Conservation (phyloP, 2,329 filamentous ascomycete genomes). For the Hypoxylon sp. region DNA sequence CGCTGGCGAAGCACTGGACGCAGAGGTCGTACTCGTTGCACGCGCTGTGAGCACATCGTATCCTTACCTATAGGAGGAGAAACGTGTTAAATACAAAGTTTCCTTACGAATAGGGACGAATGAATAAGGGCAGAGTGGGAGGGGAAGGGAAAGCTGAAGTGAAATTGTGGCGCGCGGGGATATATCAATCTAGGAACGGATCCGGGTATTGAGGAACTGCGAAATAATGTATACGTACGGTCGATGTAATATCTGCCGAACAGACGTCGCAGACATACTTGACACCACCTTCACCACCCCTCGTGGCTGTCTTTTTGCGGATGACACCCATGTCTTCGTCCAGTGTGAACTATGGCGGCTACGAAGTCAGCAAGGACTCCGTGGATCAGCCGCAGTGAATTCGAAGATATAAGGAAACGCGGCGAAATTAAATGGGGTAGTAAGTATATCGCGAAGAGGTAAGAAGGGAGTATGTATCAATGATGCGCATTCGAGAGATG, state of each 20-base stretch:
- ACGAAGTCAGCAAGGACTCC: slow-evolving; percentile 43
- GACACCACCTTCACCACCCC: slow-evolving; percentile 87
- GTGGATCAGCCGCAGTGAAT: slow-evolving; percentile 20
- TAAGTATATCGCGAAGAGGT: background rate
- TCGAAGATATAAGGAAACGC: background rate
- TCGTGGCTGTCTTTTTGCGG: slow-evolving; percentile 90
- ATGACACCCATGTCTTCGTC: slow-evolving; percentile 83
- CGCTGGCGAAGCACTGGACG: slow-evolving; percentile 91
- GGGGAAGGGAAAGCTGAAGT: background rate
- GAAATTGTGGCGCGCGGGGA: background rate
- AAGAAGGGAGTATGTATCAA: background rate
- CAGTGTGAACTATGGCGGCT: slow-evolving; percentile 36
- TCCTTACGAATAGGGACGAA: background rate
- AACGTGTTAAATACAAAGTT: slow-evolving; percentile 21
- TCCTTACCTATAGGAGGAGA: slow-evolving; percentile 77
- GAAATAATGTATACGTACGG: slow-evolving; percentile 69
- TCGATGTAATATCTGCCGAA: slow-evolving; percentile 96
- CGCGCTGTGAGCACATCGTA: slow-evolving; percentile 84
- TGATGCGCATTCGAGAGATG: background rate
- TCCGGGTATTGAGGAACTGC: background rate
- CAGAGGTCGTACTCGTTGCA: slow-evolving; percentile 98
- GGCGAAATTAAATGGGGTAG: background rate
- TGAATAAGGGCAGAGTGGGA: background rate
- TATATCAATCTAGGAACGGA: background rate
- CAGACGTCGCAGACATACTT: slow-evolving; percentile 99